phyloP scores from a whole-genome alignment of 1,139 yeast species.

The Trichomonascaceae sp. region DNA sequence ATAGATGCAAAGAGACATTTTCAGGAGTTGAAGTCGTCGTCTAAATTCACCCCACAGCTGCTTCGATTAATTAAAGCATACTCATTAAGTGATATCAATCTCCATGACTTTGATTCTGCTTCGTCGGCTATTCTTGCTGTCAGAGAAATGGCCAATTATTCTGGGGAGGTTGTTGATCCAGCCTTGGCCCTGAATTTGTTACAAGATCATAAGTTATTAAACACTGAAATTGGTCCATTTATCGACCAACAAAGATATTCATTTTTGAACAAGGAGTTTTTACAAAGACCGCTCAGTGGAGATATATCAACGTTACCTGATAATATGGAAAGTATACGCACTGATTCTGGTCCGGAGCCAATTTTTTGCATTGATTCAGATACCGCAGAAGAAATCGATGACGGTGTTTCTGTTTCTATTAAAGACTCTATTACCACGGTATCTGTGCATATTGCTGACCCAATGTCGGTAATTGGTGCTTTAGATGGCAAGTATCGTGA shows the following conservation, averaged over 20 bases:
- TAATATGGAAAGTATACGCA: slow-evolving; percentile 13
- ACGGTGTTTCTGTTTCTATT: slow-evolving; percentile 66
- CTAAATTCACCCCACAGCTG: slow-evolving; percentile 7
- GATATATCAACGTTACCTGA: slow-evolving; percentile 10
- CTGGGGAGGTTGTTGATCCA: slow-evolving; percentile 9
- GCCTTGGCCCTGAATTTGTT: slow-evolving; percentile 17
- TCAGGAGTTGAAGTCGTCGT: not conserved
- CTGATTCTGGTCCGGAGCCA: slow-evolving; percentile 37
- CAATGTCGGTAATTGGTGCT: slow-evolving; percentile 52
- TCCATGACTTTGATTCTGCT: slow-evolving; percentile 18
- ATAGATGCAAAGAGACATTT: slow-evolving; percentile 5
- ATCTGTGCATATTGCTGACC: slow-evolving; percentile 83
- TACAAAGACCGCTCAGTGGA: slow-evolving; percentile 6
- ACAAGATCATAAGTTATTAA: slow-evolving; percentile 13
- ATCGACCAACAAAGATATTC: slow-evolving; percentile 17
- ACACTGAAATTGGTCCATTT: slow-evolving; percentile 16
- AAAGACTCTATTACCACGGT: slow-evolving; percentile 38
- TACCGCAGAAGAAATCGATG: slow-evolving; percentile 87
- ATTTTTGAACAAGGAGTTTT: slow-evolving; percentile 12
- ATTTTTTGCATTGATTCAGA: slow-evolving; percentile 82
- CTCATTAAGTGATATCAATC: slow-evolving; percentile 22
- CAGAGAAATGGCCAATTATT: slow-evolving; percentile 11
- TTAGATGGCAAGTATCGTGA: slow-evolving; percentile 30
- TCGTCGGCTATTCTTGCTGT: slow-evolving; percentile 21
- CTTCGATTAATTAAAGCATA: slow-evolving; percentile 18